phyloP scores from a whole-genome alignment of 176 grass and related monocot species.

The Bothriochloa decipiens region DNA sequence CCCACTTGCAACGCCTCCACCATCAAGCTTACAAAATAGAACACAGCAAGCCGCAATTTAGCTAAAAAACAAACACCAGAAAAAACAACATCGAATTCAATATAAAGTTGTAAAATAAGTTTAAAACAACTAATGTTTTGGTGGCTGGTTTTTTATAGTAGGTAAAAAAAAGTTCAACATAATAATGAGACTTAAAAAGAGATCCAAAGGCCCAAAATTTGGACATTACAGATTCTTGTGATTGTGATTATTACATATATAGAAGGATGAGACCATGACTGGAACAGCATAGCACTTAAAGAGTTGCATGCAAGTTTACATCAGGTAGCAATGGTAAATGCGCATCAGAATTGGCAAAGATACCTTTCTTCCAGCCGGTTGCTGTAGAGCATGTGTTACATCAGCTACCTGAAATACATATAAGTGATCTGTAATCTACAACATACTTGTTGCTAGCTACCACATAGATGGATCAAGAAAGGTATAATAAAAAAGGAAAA shows the following conservation, averaged over 20 bases:
- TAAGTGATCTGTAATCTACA: slow-evolving; percentile 10
- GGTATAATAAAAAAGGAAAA: slow-evolving; percentile 1
- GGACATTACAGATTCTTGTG: background rate
- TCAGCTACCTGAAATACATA: slow-evolving; percentile 82
- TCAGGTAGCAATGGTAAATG: background rate
- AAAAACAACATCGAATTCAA: background rate
- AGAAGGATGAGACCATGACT: slow-evolving; percentile 1
- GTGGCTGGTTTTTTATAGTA: background rate
- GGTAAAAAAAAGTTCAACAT: slow-evolving; percentile 1
- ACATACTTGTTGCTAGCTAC: slow-evolving; percentile 5
- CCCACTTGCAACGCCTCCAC: slow-evolving; percentile 92
- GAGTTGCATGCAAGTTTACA: slow-evolving; percentile 5
- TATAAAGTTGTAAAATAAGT: background rate
- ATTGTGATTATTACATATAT: background rate
- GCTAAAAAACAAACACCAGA: slow-evolving; percentile 13
- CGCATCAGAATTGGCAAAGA: background rate
- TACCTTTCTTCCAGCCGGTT: slow-evolving; percentile 96
- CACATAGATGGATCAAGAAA: background rate
- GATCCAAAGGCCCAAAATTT: background rate
- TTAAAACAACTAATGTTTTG: background rate
- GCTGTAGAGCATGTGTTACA: slow-evolving; percentile 95
- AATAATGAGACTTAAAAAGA: background rate
- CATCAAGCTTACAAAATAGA: slow-evolving; percentile 78
- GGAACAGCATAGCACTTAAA: background rate
- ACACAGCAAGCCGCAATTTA: slow-evolving; percentile 3